These are phyloP conservation scores for Posidonia oceanica DNA, from an alignment of 116 monocot species.

Conservation along the genomic window DNA sequence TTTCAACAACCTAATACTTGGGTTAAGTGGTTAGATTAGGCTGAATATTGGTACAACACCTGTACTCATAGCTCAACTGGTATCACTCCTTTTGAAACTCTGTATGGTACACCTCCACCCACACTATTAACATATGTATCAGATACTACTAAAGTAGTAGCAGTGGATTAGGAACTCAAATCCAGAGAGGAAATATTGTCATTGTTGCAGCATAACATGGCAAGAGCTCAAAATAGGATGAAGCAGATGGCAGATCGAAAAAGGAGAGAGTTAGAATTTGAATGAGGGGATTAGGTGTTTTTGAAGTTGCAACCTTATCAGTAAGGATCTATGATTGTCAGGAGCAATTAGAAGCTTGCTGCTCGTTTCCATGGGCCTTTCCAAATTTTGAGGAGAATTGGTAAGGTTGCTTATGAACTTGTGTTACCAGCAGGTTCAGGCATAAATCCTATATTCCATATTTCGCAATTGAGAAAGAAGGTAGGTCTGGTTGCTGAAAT, in stretches of 20 bases:
- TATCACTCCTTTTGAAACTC: slow-evolving; percentile 1
- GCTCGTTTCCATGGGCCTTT: background rate
- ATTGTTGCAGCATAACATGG: background rate
- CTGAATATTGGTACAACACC: slow-evolving; percentile 11
- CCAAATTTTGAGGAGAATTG: background rate
- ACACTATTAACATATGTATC: background rate
- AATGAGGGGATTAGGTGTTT: background rate
- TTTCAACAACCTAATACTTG: background rate
- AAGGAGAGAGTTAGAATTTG: background rate
- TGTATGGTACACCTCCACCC: background rate
- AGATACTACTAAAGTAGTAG: background rate
- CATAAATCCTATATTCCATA: slow-evolving; percentile 2
- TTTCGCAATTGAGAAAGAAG: background rate
- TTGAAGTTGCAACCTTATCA: slow-evolving; percentile 1
- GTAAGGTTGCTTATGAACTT: background rate
- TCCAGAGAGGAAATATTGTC: background rate
- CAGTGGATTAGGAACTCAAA: background rate
- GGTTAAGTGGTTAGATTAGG: background rate
- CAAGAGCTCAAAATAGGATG: background rate
- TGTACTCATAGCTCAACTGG: background rate
- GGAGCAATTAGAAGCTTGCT: background rate
- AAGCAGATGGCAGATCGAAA: background rate
- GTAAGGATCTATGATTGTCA: background rate
- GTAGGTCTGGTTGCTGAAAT: background rate
- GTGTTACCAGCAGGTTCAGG: background rate